Conservation (phyloP, 2,329 filamentous ascomycete species). For the Sclerotinia spermophila region DNA sequence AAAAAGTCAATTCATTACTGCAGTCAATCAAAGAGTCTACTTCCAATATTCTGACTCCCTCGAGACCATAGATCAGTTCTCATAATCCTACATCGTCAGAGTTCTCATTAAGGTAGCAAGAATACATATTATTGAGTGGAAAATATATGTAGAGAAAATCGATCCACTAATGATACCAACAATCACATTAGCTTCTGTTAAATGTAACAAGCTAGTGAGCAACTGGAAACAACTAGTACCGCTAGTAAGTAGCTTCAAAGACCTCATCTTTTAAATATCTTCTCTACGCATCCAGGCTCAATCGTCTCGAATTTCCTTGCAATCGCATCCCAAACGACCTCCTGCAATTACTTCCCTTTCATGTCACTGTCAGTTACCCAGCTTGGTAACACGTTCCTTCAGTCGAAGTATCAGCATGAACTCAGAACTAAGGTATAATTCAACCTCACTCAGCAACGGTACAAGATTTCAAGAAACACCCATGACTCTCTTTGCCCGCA, state of each 20-base stretch:
- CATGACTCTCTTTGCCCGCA: constrained; percentile 34
- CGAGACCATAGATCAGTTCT: neutral
- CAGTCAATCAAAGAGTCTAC: neutral
- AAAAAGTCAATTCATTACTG: neutral
- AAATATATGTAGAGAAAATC: neutral
- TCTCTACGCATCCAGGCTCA: constrained; percentile 34
- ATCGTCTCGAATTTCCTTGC: constrained; percentile 33
- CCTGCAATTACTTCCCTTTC: constrained; percentile 29
- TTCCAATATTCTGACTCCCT: neutral
- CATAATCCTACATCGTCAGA: neutral
- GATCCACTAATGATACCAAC: neutral
- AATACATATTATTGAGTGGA: neutral
- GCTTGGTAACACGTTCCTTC: constrained; percentile 17
- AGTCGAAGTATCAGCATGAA: neutral
- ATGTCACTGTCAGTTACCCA: constrained; percentile 30
- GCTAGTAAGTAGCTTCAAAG: neutral
- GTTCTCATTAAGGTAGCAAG: neutral
- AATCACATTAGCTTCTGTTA: no score
- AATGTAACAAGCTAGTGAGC: neutral
- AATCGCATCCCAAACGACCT: constrained; percentile 34
- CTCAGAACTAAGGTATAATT: neutral
- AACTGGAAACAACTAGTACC: neutral
- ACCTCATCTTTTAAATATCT: constrained; percentile 14
- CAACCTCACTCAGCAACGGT: constrained; percentile 22
- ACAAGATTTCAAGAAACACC: constrained; percentile 21